Percentiles rank a stretch among this genome's conserved stretches.
phyloP scores from a whole-genome alignment of 352 stramenopile genomes.

The Globisporangium irregulare region DNA sequence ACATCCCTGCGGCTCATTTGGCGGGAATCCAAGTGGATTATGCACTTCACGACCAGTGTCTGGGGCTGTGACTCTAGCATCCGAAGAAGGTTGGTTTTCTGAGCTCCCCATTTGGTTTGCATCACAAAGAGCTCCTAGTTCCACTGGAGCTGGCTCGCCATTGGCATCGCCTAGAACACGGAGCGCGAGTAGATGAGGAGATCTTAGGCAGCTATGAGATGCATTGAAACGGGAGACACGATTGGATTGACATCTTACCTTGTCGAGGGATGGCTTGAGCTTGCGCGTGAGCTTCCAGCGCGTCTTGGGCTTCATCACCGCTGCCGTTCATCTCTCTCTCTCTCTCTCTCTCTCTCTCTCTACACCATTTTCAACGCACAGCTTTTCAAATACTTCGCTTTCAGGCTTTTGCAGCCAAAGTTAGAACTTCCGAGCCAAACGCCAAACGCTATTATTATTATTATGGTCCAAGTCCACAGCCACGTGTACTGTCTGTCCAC shows the following conservation, averaged over 20 bases:
- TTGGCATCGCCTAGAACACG: not conserved
- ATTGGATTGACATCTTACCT: not conserved
- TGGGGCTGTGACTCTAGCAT: not conserved
- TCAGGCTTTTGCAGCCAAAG: too few relatives aligned
- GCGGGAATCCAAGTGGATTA: not conserved
- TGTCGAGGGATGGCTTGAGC: not conserved
- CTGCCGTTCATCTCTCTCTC: conserved; percentile 8
- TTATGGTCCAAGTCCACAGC: too few relatives aligned
- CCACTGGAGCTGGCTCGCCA: not conserved
- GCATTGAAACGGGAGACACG: not conserved
- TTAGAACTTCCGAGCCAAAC: too few relatives aligned
- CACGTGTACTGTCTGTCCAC: too few relatives aligned
- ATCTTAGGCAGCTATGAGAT: not conserved
- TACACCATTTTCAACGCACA: not conserved
- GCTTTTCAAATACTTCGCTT: too few relatives aligned
- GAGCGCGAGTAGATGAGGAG: not conserved
- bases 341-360: not conserved
- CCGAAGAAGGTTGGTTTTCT: not conserved
- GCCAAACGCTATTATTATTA: too few relatives aligned
- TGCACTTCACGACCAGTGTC: not conserved
- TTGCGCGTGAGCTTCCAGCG: not conserved
- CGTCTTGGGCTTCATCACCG: not conserved
- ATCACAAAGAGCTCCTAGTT: not conserved
- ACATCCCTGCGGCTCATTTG: not conserved
- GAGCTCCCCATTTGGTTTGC: not conserved